These are phyloP conservation scores for Spathaspora gorwiae DNA, from an alignment of 805 yeast genomes.

Conservation along the genomic window DNA sequence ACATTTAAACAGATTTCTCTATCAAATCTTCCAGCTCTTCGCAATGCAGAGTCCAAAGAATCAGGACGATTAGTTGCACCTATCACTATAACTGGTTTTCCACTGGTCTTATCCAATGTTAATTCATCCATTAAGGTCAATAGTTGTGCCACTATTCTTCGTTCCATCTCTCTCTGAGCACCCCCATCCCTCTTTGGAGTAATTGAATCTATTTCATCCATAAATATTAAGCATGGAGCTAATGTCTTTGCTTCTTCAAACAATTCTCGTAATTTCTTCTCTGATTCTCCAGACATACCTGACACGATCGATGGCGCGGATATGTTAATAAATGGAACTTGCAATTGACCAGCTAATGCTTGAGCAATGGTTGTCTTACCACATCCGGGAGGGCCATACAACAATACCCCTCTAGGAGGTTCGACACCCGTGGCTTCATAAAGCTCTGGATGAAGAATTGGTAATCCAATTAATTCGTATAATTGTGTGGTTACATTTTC, in stretches of 20 bases:
- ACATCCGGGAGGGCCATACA: slow-evolving; percentile 99
- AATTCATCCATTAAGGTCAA: slow-evolving; percentile 93
- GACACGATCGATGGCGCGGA: slow-evolving; percentile 96
- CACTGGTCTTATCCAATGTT: slow-evolving; percentile 80
- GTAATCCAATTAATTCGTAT: slow-evolving; percentile 87
- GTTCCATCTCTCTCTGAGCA: slow-evolving; percentile 97
- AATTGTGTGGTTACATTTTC: slow-evolving; percentile 79
- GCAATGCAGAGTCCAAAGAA: slow-evolving; percentile 85
- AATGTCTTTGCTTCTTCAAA: slow-evolving; percentile 86
- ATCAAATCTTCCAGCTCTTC: slow-evolving; percentile 96
- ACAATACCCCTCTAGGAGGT: slow-evolving; percentile 87
- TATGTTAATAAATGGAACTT: slow-evolving; percentile 85
- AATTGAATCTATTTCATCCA: slow-evolving; percentile 97
- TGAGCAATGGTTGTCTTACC: slow-evolving; percentile 96
- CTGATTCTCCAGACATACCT: slow-evolving; percentile 99
- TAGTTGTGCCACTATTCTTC: slow-evolving; percentile 92
- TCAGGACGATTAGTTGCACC: slow-evolving; percentile 98
- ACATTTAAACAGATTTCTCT: slow-evolving; percentile 91
- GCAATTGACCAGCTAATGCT: slow-evolving; percentile 90
- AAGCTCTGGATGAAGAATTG: slow-evolving; percentile 90
- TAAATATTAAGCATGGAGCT: slow-evolving; percentile 90
- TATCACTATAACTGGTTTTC: slow-evolving; percentile 87
- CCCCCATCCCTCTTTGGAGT: slow-evolving; percentile 95
- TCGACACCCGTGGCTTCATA: slow-evolving; percentile 84
- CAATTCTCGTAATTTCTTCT: slow-evolving; percentile 86